Conservation (phyloP, 225 moss, liverwort and hornwort genomes). For the Ulota crispa region DNA sequence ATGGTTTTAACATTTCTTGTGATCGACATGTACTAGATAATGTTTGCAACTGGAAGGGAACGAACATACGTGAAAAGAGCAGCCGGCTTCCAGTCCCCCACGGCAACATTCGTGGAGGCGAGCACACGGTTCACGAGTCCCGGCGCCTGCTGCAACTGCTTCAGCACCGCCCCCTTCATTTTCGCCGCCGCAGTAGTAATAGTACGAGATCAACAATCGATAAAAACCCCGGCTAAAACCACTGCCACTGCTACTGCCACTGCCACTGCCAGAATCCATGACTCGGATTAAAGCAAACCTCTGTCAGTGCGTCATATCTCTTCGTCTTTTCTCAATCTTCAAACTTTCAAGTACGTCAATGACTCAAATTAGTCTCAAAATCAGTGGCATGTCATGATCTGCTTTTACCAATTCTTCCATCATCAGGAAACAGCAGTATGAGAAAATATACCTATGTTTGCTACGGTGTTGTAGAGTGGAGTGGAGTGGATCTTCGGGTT, state of each 20-base stretch:
- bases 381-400: background rate
- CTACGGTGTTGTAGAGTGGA: background rate
- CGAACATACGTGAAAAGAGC: constrained; percentile 21
- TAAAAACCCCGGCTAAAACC: constrained; percentile 1
- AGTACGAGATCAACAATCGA: background rate
- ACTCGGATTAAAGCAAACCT: too few relatives aligned
- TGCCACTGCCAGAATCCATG: background rate
- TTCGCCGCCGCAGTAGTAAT: background rate
- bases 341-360: background rate
- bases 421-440: background rate
- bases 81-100: background rate
- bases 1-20: background rate
- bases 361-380: background rate
- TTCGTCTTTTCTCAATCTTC: background rate
- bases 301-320: background rate
- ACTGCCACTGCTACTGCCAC: constrained; percentile 9
- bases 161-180: constrained; percentile 31
- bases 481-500: background rate
- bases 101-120: background rate
- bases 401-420: background rate
- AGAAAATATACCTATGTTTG: background rate
- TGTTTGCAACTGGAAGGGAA: background rate
- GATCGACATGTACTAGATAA: background rate
- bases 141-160: constrained; percentile 32
- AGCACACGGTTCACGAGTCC: constrained; percentile 25